Evolutionary conservation across 139 green algal genomes (phyloP), one percentile per base, ranked within the genome.

Genomic region (Dunaliella primolecta): DNA sequence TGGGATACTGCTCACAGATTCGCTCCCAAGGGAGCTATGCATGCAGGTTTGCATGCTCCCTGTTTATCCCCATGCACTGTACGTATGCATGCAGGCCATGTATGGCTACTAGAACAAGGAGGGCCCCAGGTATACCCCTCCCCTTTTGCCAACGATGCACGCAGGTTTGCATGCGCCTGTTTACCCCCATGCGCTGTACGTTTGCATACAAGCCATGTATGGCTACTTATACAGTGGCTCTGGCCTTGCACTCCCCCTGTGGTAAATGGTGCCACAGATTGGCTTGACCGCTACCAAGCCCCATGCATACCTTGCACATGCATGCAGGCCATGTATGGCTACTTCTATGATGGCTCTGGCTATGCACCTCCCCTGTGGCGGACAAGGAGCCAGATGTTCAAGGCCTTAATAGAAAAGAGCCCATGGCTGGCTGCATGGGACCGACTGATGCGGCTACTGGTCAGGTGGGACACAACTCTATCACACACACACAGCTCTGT

Each of bases 381-480:
- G 37, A 84, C 77, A 36, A 75, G 64, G 31, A 33, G 3, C 25
- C 64, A 71, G 35, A 79, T 89, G 64, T 86, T 89, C 75, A 36
- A 84, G 7, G 36, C 86, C n/a, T 83, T 89, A 81, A n/a, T 89
- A 23, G 74, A 85, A 15, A 93, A 93, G 86, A 38, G 85, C 1
- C 90, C 90, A 1, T 93, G 90, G 90, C 34, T 90, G 36, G 88
- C 90, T 1, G 88, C 84, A 3, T 93, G 88, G 88, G 90, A 92
- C 84, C 57, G 87, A 11, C 64, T 88, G 23, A 80, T 86, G 36
- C 81, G 87, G 31, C 35, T 85, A 2, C 85, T 91, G 36, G 78
- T 89, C 29, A 82, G 88, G 78, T 84, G 83, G 2, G 80, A 84
- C n/a, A 21, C n/a, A n/a, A n/a, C n/a, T n/a, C n/a, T n/a, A n/a